These are phyloP conservation scores for Curvularia eragrostidis DNA, from an alignment of 2,329 filamentous ascomycete genomes.

Conservation along the genomic window DNA sequence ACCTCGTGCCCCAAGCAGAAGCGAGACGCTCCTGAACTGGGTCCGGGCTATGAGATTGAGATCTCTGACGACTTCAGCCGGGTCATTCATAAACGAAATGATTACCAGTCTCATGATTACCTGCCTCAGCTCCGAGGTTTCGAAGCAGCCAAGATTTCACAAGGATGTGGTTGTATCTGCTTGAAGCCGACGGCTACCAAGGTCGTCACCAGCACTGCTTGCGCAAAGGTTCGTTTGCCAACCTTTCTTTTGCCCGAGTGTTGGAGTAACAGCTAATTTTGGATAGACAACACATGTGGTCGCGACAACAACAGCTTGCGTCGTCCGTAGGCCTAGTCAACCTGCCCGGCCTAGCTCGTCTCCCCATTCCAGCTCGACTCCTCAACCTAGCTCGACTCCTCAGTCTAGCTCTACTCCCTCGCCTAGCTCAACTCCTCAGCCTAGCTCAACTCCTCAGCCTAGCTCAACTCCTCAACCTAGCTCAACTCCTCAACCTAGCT, in stretches of 20 bases:
- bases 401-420: too few relatives aligned
- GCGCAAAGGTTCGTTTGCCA: neutral
- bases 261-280: neutral
- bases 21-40: neutral
- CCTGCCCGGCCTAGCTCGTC: too few relatives aligned
- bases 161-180: neutral
- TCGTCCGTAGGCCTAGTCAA: neutral
- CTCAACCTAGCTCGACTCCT: too few relatives aligned
- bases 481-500: too few relatives aligned
- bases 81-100: neutral
- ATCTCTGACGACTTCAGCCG: neutral
- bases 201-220: neutral
- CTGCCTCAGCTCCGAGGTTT: neutral
- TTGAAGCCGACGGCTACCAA: neutral
- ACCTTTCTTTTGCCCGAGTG: neutral
- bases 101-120: too few relatives aligned
- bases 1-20: neutral
- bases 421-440: too few relatives aligned
- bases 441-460: too few relatives aligned
- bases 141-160: neutral
- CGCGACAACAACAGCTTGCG: neutral
- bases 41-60: neutral
- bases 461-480: too few relatives aligned
- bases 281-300: neutral
- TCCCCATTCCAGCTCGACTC: too few relatives aligned